Evolutionary conservation across 2,329 filamentous ascomycete genomes (phyloP).

Genomic region (Nothomitra cinnamomea): DNA sequence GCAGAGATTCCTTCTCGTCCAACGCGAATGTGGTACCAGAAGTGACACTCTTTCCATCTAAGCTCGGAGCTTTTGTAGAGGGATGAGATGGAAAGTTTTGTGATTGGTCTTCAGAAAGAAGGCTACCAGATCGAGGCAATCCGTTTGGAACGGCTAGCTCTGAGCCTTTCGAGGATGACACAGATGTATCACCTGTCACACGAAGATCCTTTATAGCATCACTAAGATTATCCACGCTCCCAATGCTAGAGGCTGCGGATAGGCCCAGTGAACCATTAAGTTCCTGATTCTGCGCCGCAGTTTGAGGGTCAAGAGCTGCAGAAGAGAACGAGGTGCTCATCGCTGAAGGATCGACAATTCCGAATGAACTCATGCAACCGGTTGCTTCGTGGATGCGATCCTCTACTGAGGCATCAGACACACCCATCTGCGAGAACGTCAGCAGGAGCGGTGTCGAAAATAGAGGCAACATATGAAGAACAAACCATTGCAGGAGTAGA

Average conservation of each 20-base stretch:
- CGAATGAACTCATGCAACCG: slow-evolving; percentile 3
- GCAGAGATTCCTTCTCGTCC: slow-evolving; percentile 88
- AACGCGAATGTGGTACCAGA: slow-evolving; percentile 91
- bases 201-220: background rate
- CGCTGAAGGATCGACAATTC: slow-evolving; percentile 1
- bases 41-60: slow-evolving; percentile 87
- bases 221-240: background rate
- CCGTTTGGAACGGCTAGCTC: background rate
- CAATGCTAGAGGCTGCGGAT: background rate
- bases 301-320: background rate
- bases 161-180: background rate
- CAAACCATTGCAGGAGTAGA: background rate
- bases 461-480: background rate
- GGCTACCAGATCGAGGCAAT: background rate
- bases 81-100: slow-evolving; percentile 27
- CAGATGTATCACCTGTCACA: background rate
- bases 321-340: slow-evolving; percentile 4
- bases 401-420: background rate
- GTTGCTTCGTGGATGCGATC: background rate
- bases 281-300: background rate
- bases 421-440: background rate
- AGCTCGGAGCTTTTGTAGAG: slow-evolving; percentile 69
- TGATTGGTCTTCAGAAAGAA: background rate
- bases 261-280: background rate
- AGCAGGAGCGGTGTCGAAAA: background rate